Evolutionary conservation across 73 alveolate genomes (phyloP), one percentile per base, ranked within the genome.

Genomic region (Blepharisma japonicum): DNA sequence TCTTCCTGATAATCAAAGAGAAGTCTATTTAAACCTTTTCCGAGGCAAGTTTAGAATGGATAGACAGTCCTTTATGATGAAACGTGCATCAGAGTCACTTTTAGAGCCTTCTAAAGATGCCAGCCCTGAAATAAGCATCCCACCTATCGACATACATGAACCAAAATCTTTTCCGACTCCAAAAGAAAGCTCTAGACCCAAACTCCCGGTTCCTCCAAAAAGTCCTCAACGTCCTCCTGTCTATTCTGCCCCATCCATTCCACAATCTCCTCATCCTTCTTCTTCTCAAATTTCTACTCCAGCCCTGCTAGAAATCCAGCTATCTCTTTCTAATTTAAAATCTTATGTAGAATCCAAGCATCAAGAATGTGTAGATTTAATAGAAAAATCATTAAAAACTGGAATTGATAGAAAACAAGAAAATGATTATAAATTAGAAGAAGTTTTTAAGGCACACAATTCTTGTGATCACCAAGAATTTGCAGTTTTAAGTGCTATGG

Each of bases 381-480:
- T 61, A 14, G 74, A 61, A 61, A 9, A 61, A 61, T 11, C 23
- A 14, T 14, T 61, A 14, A 39, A 61, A 61, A 9, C 38, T 61
- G 18, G 74, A 39, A 0, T 61, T 61, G 14, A n/a, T 20, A 61
- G 4, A 9, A 61, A 39, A 25, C 14, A 61, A 18, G 74, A 18
- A 14, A 61, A n/a, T 61, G 50, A 61, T 2, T 14, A 61, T 20
- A 20, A n/a, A 8, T 61, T 61, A 25, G 46, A 61, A 18, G 18
- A 14, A 14, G 74, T 25, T 14, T 25, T 61, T 61, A 14, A 61
- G 23, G 49, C 39, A 2, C 74, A 61, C 5, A 18, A 9, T 61
- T 61, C 74, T 61, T 61, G 74, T 61, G 74, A 61, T 61, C 50
- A 61, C 18, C 74, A 61, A 61, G 74, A 61, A 61, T 61, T 61